These are phyloP conservation scores for Annulohypoxylon bovei DNA, from an alignment of 495 filamentous ascomycete species.

Conservation along the genomic window DNA sequence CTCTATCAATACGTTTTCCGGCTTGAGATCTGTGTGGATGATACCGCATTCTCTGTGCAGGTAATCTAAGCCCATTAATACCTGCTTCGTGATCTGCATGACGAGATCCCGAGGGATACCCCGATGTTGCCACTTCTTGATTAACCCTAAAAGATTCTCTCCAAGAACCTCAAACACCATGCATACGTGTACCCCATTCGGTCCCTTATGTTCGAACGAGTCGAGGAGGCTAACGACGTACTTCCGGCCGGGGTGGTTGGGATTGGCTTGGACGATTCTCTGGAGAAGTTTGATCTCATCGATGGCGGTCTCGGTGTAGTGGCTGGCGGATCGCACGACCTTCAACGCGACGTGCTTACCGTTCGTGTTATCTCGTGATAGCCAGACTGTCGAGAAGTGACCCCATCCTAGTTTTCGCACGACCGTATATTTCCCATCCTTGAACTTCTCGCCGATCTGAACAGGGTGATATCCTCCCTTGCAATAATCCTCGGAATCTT, in stretches of 20 bases:
- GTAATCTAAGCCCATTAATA: constrained; percentile 93
- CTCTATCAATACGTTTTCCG: constrained; percentile 98
- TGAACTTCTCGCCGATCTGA: constrained; percentile 92
- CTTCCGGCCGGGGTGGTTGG: constrained; percentile 87
- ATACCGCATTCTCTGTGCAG: constrained; percentile 98
- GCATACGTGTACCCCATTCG: constrained; percentile 95
- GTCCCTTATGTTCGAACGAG: constrained; percentile 97
- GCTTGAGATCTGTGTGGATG: constrained; percentile 98
- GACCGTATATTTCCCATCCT: constrained; percentile 95
- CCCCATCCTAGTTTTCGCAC: constrained; percentile 98
- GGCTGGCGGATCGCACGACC: constrained; percentile 94
- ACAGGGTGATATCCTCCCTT: constrained; percentile 99
- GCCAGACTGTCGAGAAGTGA: constrained; percentile 98
- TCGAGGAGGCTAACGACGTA: constrained; percentile 96
- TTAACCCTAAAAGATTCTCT: constrained; percentile 93
- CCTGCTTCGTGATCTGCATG: constrained; percentile 98
- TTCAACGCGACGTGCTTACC: constrained; percentile 97
- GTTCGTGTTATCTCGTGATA: constrained; percentile 89
- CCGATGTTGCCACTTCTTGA: constrained; percentile 98
- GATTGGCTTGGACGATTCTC: constrained; percentile 94
- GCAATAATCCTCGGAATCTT: constrained; percentile 99
- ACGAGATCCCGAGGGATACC: constrained; percentile 96
- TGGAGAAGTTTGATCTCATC: constrained; percentile 99
- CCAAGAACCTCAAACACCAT: constrained; percentile 99
- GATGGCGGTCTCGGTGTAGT: constrained; percentile 98